Percentiles rank a stretch among this genome's conserved stretches.
These are phyloP conservation scores for Saitoella complicata DNA, from an alignment of 805 yeast species.

Conservation along the genomic window DNA sequence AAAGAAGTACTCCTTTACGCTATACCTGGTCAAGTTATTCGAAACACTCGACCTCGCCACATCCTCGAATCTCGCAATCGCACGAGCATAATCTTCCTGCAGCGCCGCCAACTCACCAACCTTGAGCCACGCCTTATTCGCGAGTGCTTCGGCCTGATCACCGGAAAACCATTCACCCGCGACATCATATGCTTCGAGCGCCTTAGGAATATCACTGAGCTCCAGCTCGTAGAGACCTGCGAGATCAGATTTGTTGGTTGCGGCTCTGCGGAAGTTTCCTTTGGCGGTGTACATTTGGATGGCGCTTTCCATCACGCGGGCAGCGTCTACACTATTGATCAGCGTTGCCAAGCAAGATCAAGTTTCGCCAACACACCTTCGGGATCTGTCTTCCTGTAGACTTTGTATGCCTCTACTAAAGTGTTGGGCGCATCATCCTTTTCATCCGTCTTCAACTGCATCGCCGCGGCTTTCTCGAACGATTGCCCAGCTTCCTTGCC, in stretches of 20 bases:
- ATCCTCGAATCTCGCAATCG: slow-evolving; percentile 59
- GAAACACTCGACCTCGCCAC: slow-evolving; percentile 63
- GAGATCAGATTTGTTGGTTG: slow-evolving; percentile 80
- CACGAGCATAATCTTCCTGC: slow-evolving; percentile 55
- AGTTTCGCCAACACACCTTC: slow-evolving; percentile 14
- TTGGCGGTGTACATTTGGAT: slow-evolving; percentile 68
- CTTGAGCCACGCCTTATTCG: slow-evolving; percentile 74
- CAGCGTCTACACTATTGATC: slow-evolving; percentile 34
- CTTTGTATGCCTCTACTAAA: slow-evolving; percentile 77
- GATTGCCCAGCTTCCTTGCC: slow-evolving; percentile 61
- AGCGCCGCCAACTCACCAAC: slow-evolving; percentile 79
- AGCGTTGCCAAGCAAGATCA: slow-evolving; percentile 4
- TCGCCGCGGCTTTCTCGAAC: slow-evolving; percentile 71
- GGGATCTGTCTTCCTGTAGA: slow-evolving; percentile 60
- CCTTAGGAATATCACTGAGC: slow-evolving; percentile 47
- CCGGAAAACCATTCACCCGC: slow-evolving; percentile 94
- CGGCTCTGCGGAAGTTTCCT: slow-evolving; percentile 94
- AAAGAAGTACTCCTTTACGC: slow-evolving; percentile 77
- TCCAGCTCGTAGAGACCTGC: slow-evolving; percentile 74
- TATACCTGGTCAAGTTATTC: slow-evolving; percentile 72
- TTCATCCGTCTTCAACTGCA: slow-evolving; percentile 55
- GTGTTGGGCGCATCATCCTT: slow-evolving; percentile 87
- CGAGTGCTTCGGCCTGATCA: slow-evolving; percentile 81
- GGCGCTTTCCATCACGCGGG: slow-evolving; percentile 58
- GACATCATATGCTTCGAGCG: slow-evolving; percentile 65